Percentiles rank a stretch among this genome's conserved stretches.
Evolutionary conservation across 2,329 filamentous ascomycete species (phyloP).

Genomic region (Nemania serpens): DNA sequence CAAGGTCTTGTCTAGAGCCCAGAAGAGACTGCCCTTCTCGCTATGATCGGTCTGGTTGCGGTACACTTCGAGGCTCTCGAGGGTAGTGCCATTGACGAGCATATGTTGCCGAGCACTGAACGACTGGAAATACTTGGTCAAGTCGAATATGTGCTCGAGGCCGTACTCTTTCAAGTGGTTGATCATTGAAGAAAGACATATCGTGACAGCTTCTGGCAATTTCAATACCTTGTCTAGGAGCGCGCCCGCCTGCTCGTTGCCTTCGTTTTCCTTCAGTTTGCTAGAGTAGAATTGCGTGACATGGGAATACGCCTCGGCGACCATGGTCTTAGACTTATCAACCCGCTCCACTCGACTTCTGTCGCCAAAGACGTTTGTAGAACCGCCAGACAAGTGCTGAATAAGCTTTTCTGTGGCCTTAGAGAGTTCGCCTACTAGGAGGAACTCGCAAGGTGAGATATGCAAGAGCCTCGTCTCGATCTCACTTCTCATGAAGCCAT

Average conservation of each 20-base stretch:
- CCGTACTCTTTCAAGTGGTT: constrained; percentile 89
- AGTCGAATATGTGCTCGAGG: constrained; percentile 90
- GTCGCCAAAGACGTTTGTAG: constrained; percentile 90
- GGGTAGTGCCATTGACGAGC: constrained; percentile 91
- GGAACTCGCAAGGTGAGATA: constrained; percentile 92
- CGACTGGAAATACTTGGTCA: constrained; percentile 96
- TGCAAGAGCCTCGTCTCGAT: constrained; percentile 94
- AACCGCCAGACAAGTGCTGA: constrained; percentile 85
- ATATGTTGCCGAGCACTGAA: constrained; percentile 95
- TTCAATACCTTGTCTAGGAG: constrained; percentile 86
- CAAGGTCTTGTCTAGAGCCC: constrained; percentile 90
- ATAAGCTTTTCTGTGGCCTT: constrained; percentile 92
- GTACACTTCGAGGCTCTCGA: constrained; percentile 94
- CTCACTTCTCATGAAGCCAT: constrained; percentile 96
- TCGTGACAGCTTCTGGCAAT: constrained; percentile 82
- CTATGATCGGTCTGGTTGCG: constrained; percentile 89
- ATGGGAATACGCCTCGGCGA: constrained; percentile 83
- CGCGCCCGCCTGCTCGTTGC: constrained; percentile 61
- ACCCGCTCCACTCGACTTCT: constrained; percentile 83
- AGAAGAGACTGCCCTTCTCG: constrained; percentile 88
- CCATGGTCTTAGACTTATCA: constrained; percentile 76
- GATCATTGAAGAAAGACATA: constrained; percentile 97
- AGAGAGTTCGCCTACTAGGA: constrained; percentile 89
- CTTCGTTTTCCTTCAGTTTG: constrained; percentile 69
- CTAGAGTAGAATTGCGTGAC: constrained; percentile 92